Conservation (phyloP, 768 basidiomycete species). For the Boletus rubescentipes region DNA sequence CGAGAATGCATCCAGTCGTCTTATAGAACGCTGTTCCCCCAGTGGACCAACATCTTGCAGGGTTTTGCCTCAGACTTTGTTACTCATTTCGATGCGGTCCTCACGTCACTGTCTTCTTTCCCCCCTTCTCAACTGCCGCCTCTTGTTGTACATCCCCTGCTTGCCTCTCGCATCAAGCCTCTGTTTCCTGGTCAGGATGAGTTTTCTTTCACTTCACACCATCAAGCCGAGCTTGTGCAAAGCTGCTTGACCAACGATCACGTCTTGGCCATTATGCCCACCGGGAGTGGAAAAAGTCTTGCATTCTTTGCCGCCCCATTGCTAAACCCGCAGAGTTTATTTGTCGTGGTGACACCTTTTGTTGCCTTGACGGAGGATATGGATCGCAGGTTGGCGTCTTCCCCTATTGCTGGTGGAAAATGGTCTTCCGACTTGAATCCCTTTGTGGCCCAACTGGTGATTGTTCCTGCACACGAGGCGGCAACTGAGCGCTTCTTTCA, state of each 20-base stretch:
- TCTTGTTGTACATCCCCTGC: not conserved
- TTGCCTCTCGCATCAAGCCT: accelerated
- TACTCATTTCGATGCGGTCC: not conserved
- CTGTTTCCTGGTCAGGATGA: not conserved
- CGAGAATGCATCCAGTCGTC: not conserved
- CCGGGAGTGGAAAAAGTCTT: conserved; percentile 13
- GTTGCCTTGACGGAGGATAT: conserved; percentile 11
- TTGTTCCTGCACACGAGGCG: conserved; percentile 12
- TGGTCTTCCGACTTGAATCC: not conserved
- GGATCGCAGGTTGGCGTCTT: not conserved
- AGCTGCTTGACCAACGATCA: conserved; percentile 4
- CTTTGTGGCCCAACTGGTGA: not conserved
- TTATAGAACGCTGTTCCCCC: not conserved
- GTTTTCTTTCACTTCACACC: not conserved
- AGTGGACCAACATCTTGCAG: not conserved
- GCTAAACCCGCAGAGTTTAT: not conserved
- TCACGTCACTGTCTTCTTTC: not conserved
- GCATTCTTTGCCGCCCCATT: conserved; percentile 8
- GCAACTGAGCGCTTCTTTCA: not conserved
- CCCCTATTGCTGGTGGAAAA: not conserved
- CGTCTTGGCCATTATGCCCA: conserved; percentile 7
- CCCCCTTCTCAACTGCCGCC: not conserved
- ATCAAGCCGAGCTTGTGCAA: conserved; percentile 12
- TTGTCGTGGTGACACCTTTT: conserved; percentile 6
- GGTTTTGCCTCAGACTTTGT: not conserved